Percentiles rank a stretch among this genome's conserved stretches.
These are phyloP conservation scores for Globisporangium sylvaticum DNA, from an alignment of 352 stramenopile genomes.

Conservation along the genomic window DNA sequence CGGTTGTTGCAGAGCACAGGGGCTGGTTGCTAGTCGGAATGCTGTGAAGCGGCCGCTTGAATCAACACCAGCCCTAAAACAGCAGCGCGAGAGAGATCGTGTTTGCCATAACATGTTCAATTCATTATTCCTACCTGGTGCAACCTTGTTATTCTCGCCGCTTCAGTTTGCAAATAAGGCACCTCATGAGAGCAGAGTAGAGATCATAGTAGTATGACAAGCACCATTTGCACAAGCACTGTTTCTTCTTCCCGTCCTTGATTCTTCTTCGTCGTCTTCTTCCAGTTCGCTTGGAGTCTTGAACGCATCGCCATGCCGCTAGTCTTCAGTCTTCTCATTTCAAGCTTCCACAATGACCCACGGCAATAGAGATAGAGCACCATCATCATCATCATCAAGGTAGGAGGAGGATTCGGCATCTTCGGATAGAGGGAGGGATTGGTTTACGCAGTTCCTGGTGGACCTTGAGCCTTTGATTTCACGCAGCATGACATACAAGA, in stretches of 20 bases:
- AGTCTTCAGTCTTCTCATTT: slow-evolving; percentile 11
- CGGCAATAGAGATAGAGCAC: slow-evolving; percentile 12
- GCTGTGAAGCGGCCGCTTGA: slow-evolving; percentile 1
- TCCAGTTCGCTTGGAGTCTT: background rate
- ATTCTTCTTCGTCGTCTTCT: slow-evolving; percentile 4
- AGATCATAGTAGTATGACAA: background rate
- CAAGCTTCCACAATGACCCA: slow-evolving; percentile 4
- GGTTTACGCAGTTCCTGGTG: slow-evolving; percentile 52
- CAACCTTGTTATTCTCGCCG: background rate
- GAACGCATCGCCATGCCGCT: background rate
- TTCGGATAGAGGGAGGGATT: slow-evolving; percentile 8
- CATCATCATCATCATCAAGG: slow-evolving; percentile 16
- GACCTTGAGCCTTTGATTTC: slow-evolving; percentile 50
- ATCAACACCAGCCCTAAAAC: slow-evolving; percentile 11
- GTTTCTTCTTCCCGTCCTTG: background rate
- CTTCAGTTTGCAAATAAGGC: slow-evolving; percentile 4
- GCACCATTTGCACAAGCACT: slow-evolving; percentile 1
- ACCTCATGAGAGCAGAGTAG: slow-evolving; percentile 5
- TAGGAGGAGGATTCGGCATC: slow-evolving; percentile 9
- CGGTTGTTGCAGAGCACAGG: slow-evolving; percentile 24
- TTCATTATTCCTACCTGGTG: slow-evolving; percentile 11
- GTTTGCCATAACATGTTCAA: slow-evolving; percentile 1
- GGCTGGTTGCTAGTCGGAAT: background rate
- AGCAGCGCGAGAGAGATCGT: background rate
- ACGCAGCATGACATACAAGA: slow-evolving; percentile 27